Conservation (phyloP, 768 basidiomycete genomes). For the Russula dissimulans region DNA sequence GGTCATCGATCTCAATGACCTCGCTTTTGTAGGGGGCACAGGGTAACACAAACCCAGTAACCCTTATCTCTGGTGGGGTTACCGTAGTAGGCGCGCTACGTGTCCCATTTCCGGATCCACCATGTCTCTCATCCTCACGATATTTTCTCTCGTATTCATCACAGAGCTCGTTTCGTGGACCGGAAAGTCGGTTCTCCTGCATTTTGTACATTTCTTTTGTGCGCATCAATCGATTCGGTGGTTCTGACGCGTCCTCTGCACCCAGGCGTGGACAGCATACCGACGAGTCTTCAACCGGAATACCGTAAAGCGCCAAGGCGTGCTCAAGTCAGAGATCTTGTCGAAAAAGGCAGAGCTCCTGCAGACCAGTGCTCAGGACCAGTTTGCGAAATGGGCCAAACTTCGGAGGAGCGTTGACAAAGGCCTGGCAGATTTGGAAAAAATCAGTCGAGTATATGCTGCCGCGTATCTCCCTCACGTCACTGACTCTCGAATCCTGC, state of each 20-base stretch:
- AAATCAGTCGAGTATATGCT: constrained; percentile 60
- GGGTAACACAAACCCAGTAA: background rate
- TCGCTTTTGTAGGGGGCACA: background rate
- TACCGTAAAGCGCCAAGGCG: constrained; percentile 47
- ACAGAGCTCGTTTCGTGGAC: constrained; percentile 85
- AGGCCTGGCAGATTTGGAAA: constrained; percentile 82
- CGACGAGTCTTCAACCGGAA: constrained; percentile 53
- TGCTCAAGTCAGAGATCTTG: constrained; percentile 74
- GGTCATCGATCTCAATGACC: background rate
- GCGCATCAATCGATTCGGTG: background rate
- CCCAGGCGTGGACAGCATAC: constrained; percentile 69
- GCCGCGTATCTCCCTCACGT: background rate
- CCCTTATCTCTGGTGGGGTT: background rate
- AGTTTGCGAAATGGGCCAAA: constrained; percentile 98
- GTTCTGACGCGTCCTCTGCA: background rate
- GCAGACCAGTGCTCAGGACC: constrained; percentile 90
- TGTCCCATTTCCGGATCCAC: background rate
- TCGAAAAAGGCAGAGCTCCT: constrained; percentile 74
- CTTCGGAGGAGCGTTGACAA: constrained; percentile 86
- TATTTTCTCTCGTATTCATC: constrained; percentile 73
- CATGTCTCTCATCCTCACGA: constrained; percentile 76
- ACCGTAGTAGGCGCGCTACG: background rate
- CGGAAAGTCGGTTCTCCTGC: constrained; percentile 74
- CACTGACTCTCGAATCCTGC: background rate
- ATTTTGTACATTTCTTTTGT: constrained; percentile 48